These are phyloP conservation scores for Rutstroemia sydowiana DNA, from an alignment of 2,329 filamentous ascomycete species.

Conservation along the genomic window DNA sequence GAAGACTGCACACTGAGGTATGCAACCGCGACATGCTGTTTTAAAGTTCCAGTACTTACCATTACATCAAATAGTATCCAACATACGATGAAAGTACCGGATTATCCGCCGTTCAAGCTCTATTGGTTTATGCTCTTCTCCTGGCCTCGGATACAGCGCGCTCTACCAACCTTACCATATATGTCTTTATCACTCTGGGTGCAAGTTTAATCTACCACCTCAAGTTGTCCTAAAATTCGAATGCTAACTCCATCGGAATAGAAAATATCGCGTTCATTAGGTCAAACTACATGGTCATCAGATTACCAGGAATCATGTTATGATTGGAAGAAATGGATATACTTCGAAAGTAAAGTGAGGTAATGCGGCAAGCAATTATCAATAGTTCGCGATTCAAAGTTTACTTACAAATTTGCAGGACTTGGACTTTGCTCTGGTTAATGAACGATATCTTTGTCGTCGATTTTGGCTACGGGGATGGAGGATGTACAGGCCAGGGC, in stretches of 20 bases:
- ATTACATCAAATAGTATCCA: background rate
- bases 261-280: background rate
- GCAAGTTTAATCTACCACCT: background rate
- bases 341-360: background rate
- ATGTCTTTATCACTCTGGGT: background rate
- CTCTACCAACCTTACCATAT: background rate
- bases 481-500: background rate
- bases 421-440: background rate
- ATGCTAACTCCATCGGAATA: background rate
- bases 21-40: background rate
- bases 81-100: background rate
- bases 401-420: background rate
- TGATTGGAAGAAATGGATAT: background rate
- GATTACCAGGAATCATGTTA: background rate
- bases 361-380: background rate
- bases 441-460: background rate
- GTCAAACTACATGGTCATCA: background rate
- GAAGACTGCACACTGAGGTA: background rate
- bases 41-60: background rate
- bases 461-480: background rate
- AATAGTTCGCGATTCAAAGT: background rate
- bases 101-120: background rate
- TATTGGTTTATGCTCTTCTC: background rate
- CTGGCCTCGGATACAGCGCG: background rate
- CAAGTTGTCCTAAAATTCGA: background rate